Evolutionary conservation across 1,284 basidiomycete species (phyloP).

Genomic region (Ganoderma sp.): DNA sequence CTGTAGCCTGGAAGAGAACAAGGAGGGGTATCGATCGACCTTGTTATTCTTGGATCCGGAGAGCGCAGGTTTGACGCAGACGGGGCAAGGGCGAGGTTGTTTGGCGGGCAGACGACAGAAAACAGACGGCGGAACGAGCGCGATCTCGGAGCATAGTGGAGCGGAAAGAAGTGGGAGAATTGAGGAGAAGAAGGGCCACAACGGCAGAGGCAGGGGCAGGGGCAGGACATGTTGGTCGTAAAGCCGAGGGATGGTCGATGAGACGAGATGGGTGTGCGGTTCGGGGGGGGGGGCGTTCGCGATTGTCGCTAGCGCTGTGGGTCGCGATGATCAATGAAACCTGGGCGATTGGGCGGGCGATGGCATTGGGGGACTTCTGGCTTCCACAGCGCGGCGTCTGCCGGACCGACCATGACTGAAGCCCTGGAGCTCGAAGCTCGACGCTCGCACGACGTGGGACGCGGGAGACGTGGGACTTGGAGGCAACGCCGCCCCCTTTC

Average conservation of each 20-base stretch:
- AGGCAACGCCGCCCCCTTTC: background rate
- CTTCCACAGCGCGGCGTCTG: conserved; percentile 1
- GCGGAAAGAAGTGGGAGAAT: background rate
- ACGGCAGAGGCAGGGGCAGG: background rate
- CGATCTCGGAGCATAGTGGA: background rate
- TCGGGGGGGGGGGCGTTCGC: background rate
- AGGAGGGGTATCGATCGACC: background rate
- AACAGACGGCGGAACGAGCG: background rate
- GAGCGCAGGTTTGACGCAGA: background rate
- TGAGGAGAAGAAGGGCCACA: background rate
- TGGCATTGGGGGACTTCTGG: background rate
- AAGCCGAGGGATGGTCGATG: background rate
- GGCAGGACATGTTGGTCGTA: background rate
- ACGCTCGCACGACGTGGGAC: background rate
- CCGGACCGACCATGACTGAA: conserved; percentile 1
- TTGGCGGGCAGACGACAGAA: background rate
- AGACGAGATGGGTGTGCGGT: background rate
- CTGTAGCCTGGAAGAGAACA: background rate
- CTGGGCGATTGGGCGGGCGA: conserved; percentile 1
- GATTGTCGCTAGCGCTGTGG: background rate
- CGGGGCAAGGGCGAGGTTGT: background rate
- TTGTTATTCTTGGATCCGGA: background rate
- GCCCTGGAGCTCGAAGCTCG: background rate
- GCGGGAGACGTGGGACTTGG: background rate
- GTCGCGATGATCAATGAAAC: background rate